phyloP scores from a whole-genome alignment of 1,284 basidiomycete species.

The Trichosporon faecale region DNA sequence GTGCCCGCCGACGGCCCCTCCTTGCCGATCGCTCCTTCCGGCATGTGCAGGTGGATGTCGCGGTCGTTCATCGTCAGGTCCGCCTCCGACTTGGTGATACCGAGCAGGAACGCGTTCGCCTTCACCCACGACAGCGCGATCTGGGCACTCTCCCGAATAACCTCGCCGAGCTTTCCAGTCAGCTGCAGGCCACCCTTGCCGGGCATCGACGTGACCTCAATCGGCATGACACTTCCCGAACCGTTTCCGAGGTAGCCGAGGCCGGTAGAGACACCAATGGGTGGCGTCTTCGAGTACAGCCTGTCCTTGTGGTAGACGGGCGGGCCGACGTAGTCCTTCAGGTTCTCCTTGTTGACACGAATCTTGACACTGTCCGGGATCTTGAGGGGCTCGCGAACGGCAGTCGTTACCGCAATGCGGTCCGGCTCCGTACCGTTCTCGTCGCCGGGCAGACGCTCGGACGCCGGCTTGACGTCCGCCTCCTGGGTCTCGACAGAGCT shows the following conservation, averaged over 20 bases:
- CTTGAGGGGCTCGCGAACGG: constrained; percentile 71
- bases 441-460: constrained; percentile 48
- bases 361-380: constrained; percentile 79
- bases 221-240: constrained; percentile 92
- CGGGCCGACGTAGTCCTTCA: constrained; percentile 96
- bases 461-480: constrained; percentile 50
- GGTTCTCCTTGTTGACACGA: constrained; percentile 74
- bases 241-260: constrained; percentile 95
- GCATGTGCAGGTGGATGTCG: constrained; percentile 92
- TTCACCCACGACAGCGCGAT: constrained; percentile 93
- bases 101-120: constrained; percentile 79
- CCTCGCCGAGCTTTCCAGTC: constrained; percentile 96
- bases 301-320: constrained; percentile 91
- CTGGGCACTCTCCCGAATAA: constrained; percentile 92
- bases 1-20: constrained; percentile 96
- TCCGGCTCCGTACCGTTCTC: constrained; percentile 33
- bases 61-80: constrained; percentile 77
- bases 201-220: constrained; percentile 92
- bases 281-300: constrained; percentile 76
- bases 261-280: constrained; percentile 89
- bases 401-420: constrained; percentile 60
- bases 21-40: constrained; percentile 94
- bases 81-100: constrained; percentile 69
- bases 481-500: constrained; percentile 47
- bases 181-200: constrained; percentile 84